Evolutionary conservation across 1,284 basidiomycete genomes (phyloP).

Genomic region (Moniliella sp.): DNA sequence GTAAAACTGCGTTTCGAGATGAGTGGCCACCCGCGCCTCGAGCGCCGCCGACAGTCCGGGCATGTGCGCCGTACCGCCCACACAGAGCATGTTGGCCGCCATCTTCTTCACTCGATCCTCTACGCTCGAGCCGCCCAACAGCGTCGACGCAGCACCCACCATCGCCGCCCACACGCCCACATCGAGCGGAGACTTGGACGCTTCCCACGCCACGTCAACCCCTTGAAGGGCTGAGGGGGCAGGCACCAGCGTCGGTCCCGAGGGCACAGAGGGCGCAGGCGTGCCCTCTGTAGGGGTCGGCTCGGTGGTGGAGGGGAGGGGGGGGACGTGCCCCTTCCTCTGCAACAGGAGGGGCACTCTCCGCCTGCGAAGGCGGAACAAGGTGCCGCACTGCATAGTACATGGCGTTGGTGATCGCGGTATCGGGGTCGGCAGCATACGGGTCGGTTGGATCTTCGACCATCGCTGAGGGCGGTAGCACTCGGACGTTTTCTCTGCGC

Average conservation of each 20-base stretch:
- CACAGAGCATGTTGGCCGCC: slow-evolving; percentile 63
- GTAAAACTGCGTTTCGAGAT: background rate
- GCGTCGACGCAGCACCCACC: slow-evolving; percentile 17
- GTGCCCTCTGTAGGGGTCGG: background rate
- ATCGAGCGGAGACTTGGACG: slow-evolving; percentile 73
- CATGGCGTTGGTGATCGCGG: too few relatives aligned
- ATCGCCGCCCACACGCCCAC: slow-evolving; percentile 71
- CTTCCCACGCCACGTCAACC: slow-evolving; percentile 61
- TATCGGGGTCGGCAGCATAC: too few relatives aligned
- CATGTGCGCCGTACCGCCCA: slow-evolving; percentile 52
- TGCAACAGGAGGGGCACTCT: too few relatives aligned
- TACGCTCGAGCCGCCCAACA: slow-evolving; percentile 40
- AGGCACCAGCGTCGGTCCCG: background rate
- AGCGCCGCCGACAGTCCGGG: slow-evolving; percentile 31
- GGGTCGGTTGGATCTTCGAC: background rate
- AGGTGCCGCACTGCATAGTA: too few relatives aligned
- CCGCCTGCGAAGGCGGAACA: too few relatives aligned
- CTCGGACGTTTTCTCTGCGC: slow-evolving; percentile 12
- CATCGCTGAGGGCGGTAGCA: slow-evolving; percentile 8
- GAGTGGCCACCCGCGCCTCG: slow-evolving; percentile 21
- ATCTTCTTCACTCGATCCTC: slow-evolving; percentile 79
- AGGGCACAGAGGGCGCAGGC: background rate
- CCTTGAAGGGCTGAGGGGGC: background rate
- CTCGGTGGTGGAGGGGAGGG: background rate
- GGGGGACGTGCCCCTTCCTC: background rate